Conservation (phyloP, 768 basidiomycete species). For the Trametes meyenii region DNA sequence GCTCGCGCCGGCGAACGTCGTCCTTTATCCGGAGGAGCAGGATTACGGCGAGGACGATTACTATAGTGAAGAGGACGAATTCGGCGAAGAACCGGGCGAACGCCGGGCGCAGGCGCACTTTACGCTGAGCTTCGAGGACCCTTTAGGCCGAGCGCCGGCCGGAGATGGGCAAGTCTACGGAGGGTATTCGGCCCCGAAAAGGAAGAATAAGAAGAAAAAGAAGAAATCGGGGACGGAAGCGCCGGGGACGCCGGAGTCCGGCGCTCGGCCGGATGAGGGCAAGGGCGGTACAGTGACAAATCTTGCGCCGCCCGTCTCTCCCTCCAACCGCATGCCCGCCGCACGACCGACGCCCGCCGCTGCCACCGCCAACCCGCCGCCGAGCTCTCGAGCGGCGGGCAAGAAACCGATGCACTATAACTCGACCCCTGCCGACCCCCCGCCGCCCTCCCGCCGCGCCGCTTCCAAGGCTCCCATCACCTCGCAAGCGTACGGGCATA, state of each 20-base stretch:
- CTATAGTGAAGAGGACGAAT: conserved; percentile 51
- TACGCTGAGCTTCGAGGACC: conserved; percentile 45
- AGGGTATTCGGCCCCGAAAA: conserved; percentile 21
- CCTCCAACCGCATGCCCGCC: conserved; percentile 48
- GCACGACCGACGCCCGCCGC: conserved; percentile 42
- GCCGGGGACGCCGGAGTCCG: conserved; percentile 31
- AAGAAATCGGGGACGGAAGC: conserved; percentile 21
- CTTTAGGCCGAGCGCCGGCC: conserved; percentile 11
- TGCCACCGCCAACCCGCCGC: conserved; percentile 49
- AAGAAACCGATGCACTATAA: conserved; percentile 90
- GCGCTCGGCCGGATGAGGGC: conserved; percentile 19
- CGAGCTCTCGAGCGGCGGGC: conserved; percentile 83
- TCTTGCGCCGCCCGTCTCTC: conserved; percentile 40
- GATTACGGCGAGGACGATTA: conserved; percentile 46
- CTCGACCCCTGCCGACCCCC: conserved; percentile 40
- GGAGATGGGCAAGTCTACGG: conserved; percentile 27
- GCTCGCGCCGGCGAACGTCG: conserved; percentile 31
- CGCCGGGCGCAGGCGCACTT: conserved; percentile 40
- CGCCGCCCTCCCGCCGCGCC: conserved; percentile 40
- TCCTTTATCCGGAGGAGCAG: conserved; percentile 42
- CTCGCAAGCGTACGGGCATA: conserved; percentile 51
- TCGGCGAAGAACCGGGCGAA: conserved; percentile 37
- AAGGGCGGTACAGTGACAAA: conserved; percentile 34
- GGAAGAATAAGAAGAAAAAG: conserved; percentile 27
- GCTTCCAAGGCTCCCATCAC: conserved; percentile 59